Evolutionary conservation across 2,329 filamentous ascomycete species (phyloP), one percentile per base, ranked within the genome.

Genomic region (Talaromyces marneffei): DNA sequence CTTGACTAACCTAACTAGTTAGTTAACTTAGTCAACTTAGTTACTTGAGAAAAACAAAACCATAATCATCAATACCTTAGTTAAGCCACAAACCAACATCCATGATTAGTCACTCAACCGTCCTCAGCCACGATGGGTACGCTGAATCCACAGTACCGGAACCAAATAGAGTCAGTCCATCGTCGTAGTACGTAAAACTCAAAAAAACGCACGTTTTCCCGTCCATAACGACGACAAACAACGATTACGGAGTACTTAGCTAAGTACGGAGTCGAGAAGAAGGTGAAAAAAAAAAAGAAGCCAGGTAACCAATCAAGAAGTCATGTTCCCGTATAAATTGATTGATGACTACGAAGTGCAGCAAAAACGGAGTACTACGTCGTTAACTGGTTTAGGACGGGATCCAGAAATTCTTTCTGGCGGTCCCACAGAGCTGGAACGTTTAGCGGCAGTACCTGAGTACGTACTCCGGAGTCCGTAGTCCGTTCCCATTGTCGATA

Each of bases 401-500:
- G n/a, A 35, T 56, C 25, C 20, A 31, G 53, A 42, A 18, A 12
- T 31, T 10, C n/a, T 31, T 29, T 23, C 5, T 48, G 25, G n/a
- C n/a, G n/a, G 53, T 56, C 35, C 53, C 56, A 33, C 42, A 33
- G 55, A 58, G 42, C 31, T 58, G 56, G 56, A 39, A 50, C 20
- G 29, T 16, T 33, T 44, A 25, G 42, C 44, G 42, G 29, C 29
- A n/a, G n/a, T 7, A 35, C 29, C n/a, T 44, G 42, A n/a, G 20
- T 3, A 27, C n/a, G n/a, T n/a, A n/a, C n/a, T n/a, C n/a, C n/a
- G n/a, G n/a, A n/a, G n/a, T n/a, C n/a, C n/a, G n/a, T n/a, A n/a
- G n/a, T n/a, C n/a, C n/a, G n/a, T n/a, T n/a, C n/a, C 12, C 12
- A 12, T n/a, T 25, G 42, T 46, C 44, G 25, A 48, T n/a, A n/a